Evolutionary conservation across 371 early-diverging fungal genomes (phyloP).

Genomic region (Nematocida ausubeli): DNA sequence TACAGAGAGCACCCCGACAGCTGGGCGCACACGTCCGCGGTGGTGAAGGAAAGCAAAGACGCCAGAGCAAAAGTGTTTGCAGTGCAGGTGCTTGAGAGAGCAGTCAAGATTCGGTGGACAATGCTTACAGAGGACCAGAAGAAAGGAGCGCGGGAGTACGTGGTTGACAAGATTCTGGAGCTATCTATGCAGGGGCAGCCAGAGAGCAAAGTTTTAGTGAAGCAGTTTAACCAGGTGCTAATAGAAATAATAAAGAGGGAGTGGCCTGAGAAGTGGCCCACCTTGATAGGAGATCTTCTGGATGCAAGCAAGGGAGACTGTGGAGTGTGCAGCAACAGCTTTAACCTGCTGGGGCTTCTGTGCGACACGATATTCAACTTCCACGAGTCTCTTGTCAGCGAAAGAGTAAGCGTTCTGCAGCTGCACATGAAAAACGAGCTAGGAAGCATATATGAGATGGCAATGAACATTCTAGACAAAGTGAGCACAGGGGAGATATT

Average conservation of each 20-base stretch:
- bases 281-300: constrained; percentile 93
- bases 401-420: constrained; percentile 80
- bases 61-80: constrained; percentile 85
- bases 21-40: constrained; percentile 86
- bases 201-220: constrained; percentile 57
- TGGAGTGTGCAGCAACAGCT: constrained; percentile 91
- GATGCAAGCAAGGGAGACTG: constrained; percentile 79
- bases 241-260: constrained; percentile 92
- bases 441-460: constrained; percentile 84
- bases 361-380: constrained; percentile 97
- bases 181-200: constrained; percentile 33
- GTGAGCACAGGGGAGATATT: constrained; percentile 62
- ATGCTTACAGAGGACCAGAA: constrained; percentile 80
- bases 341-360: constrained; percentile 80
- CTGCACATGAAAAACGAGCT: constrained; percentile 89
- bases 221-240: constrained; percentile 62
- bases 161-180: constrained; percentile 59
- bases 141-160: constrained; percentile 71
- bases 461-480: constrained; percentile 83
- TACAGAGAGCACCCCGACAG: constrained; percentile 91
- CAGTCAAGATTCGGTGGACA: constrained; percentile 92
- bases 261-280: constrained; percentile 98
- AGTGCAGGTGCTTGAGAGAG: constrained; percentile 84
- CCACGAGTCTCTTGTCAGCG: constrained; percentile 89
- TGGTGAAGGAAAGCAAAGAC: constrained; percentile 77